A percentile compares a stretch with the other conserved stretches of the same genome.
These are phyloP conservation scores for Beauveria sp. DNA, from an alignment of 2,329 filamentous ascomycete species.

Conservation along the genomic window DNA sequence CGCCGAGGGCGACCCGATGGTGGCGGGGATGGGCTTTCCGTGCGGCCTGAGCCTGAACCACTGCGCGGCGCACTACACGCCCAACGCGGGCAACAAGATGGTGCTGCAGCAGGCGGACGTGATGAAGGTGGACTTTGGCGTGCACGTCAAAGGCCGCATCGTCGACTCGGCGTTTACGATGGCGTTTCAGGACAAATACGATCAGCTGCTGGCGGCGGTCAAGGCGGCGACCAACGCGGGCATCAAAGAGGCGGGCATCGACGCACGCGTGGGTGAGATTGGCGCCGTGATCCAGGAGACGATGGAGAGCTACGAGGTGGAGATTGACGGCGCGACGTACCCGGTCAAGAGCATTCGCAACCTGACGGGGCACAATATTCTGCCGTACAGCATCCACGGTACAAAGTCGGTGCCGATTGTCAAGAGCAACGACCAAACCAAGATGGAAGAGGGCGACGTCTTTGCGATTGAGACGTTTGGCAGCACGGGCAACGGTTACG, in stretches of 20 bases:
- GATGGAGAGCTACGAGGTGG: constrained; percentile 89
- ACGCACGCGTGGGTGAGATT: constrained; percentile 81
- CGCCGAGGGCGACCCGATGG: constrained; percentile 68
- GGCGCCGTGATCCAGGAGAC: constrained; percentile 78
- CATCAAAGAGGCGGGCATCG: constrained; percentile 77
- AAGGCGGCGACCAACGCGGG: constrained; percentile 78
- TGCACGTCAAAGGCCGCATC: constrained; percentile 73
- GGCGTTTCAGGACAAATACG: constrained; percentile 66
- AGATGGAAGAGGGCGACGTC: constrained; percentile 96
- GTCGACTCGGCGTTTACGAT: constrained; percentile 78
- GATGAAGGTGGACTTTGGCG: constrained; percentile 76
- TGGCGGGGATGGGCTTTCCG: constrained; percentile 80
- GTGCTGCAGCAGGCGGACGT: constrained; percentile 66
- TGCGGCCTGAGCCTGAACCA: constrained; percentile 79
- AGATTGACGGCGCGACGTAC: constrained; percentile 69
- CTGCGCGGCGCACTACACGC: constrained; percentile 79
- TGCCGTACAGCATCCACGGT: constrained; percentile 84
- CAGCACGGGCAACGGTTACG: constrained; percentile 82
- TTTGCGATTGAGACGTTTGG: constrained; percentile 97
- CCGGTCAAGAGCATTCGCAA: constrained; percentile 82
- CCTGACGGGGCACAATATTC: constrained; percentile 83
- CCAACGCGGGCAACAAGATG: constrained; percentile 78
- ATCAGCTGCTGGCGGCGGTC: constrained; percentile 66
- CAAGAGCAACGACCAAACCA: constrained; percentile 77
- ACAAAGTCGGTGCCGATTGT: constrained; percentile 92